phyloP scores from a whole-genome alignment of 225 moss, liverwort and hornwort species.

The Marchantia polymorpha region DNA sequence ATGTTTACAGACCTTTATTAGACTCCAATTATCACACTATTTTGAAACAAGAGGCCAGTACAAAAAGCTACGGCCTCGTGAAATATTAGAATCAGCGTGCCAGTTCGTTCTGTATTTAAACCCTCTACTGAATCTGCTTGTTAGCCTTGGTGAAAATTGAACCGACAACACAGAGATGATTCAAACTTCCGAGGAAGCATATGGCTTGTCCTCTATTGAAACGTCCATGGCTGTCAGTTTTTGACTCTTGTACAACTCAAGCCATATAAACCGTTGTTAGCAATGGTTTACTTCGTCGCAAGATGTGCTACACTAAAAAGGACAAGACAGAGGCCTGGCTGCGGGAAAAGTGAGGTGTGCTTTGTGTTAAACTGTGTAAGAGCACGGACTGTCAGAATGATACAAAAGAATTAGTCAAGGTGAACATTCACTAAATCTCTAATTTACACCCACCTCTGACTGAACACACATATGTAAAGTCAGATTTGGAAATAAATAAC shows the following conservation, averaged over 20 bases:
- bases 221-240: conserved; percentile 15
- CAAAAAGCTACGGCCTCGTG: conserved; percentile 9
- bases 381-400: conserved; percentile 27
- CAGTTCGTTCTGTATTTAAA: conserved; percentile 15
- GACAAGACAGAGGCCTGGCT: conserved; percentile 16
- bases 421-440: conserved; percentile 23
- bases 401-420: conserved; percentile 37
- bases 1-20: conserved; percentile 32
- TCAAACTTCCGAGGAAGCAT: background rate
- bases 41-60: conserved; percentile 22
- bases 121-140: conserved; percentile 9
- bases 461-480: conserved; percentile 12
- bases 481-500: conserved; percentile 41
- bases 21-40: conserved; percentile 29
- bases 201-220: conserved; percentile 17
- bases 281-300: conserved; percentile 18
- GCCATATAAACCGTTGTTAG: conserved; percentile 21
- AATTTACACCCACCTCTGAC: conserved; percentile 39
- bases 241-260: conserved; percentile 24
- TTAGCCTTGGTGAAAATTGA: conserved; percentile 10
- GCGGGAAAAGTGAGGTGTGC: conserved; percentile 14
- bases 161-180: conserved; percentile 19
- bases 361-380: conserved; percentile 15
- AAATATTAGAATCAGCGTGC: conserved; percentile 19
- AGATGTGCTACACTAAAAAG: conserved; percentile 20